phyloP scores from a whole-genome alignment of 176 grass and related monocot genomes.

The Secale cereale region DNA sequence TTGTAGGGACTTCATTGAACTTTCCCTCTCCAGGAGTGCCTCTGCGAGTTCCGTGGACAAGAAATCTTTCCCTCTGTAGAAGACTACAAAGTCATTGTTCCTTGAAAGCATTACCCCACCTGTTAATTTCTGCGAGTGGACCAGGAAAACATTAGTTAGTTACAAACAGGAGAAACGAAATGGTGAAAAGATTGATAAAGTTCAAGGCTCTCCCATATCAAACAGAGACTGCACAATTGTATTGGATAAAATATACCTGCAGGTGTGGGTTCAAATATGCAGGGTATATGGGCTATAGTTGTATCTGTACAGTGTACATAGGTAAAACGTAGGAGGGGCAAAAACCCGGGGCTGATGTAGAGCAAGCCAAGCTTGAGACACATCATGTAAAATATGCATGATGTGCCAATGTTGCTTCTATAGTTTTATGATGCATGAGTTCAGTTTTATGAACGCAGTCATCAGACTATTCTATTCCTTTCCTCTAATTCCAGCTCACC shows the following conservation, averaged over 20 bases:
- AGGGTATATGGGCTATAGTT: not conserved
- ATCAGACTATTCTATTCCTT: not conserved
- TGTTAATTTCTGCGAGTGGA: conserved; percentile 68
- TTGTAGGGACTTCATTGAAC: conserved; percentile 64
- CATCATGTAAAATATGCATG: not conserved
- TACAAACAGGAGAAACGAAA: conserved; percentile 26
- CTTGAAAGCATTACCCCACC: conserved; percentile 84
- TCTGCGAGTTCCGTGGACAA: conserved; percentile 64
- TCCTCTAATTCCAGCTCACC: not conserved
- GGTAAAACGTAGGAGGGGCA: not conserved
- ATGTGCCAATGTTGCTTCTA: not conserved
- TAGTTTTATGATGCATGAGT: not conserved
- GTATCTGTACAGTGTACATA: not conserved
- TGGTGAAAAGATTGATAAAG: conserved; percentile 1
- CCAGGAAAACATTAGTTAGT: conserved; percentile 24
- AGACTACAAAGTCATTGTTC: conserved; percentile 90
- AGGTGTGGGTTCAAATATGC: not conserved
- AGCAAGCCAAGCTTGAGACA: not conserved
- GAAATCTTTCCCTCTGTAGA: conserved; percentile 98
- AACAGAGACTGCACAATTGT: not conserved
- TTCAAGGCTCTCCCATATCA: not conserved
- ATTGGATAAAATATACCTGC: not conserved
- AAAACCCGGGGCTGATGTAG: not conserved
- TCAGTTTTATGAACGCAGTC: not conserved
- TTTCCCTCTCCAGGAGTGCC: conserved; percentile 80